Evolutionary conservation across 2,329 filamentous ascomycete genomes (phyloP), one percentile per base, ranked within the genome.

Genomic region (Leptographium radiaticola): DNA sequence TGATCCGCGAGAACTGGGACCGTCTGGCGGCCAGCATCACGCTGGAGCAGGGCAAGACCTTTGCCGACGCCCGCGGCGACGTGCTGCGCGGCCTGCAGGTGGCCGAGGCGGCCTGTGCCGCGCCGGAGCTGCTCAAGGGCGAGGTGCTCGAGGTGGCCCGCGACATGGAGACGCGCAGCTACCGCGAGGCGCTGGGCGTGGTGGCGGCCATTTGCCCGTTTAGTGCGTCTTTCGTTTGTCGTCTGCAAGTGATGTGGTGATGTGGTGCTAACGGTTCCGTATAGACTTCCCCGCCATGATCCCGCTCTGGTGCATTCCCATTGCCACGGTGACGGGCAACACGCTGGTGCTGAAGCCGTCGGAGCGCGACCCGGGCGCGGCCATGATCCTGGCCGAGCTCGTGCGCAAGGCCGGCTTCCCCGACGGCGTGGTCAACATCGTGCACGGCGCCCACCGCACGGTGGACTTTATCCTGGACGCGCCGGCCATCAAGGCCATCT

Each of bases 261-360:
- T 25, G 18, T 25, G 7, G 6, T 7, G n/a, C 47, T 49, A 5
- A 49, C 47, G 4, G 3, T 25, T 25, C n/a, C n/a, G n/a, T 16
- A 2, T 2, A 87, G 84, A 93, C 75, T 93, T 93, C 71, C 87
- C 87, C 45, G 87, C 87, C 62, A 94, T 94, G 87, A 93, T 94
- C 67, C 88, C 87, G 4, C 76, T 94, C n/a, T 94, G 87, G 87
- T 89, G 80, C 57, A 89, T 94, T 58, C 88, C 87, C 42, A 86
- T 93, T 62, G 87, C 87, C 48, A 87, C 87, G 45, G 80, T 90
- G 33, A 89, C 86, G 18, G 87, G 87, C 52, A 94, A 94, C 74
- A 90, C 86, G 15, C 74, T 89, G 55, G 80, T 94, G 61, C 75
- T 94, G 62, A 94, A 94, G 77, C 87, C 87, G 11, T 91, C 87